A percentile compares a stretch with the other conserved stretches of the same genome.
These are phyloP conservation scores for Globisporangium alternatum DNA, from an alignment of 352 stramenopile genomes.

Conservation along the genomic window DNA sequence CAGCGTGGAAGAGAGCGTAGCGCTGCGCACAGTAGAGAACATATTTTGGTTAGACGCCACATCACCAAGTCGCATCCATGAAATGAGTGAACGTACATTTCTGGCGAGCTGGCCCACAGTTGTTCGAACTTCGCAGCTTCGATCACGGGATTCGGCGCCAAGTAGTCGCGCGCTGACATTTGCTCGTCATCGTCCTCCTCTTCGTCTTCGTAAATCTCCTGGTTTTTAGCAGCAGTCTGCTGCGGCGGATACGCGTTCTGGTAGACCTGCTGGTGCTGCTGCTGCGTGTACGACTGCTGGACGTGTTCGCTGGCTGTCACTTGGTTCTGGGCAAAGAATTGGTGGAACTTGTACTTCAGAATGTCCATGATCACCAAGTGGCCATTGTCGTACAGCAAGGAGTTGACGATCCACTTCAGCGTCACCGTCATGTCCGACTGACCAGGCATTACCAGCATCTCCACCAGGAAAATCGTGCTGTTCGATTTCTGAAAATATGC, in stretches of 20 bases:
- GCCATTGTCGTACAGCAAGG: constrained; percentile 80
- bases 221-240: constrained; percentile 9
- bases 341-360: constrained; percentile 64
- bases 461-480: constrained; percentile 77
- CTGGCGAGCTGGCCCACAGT: constrained; percentile 59
- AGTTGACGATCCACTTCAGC: constrained; percentile 89
- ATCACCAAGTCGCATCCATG: background rate
- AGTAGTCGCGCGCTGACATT: constrained; percentile 68
- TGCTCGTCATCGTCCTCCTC: constrained; percentile 43
- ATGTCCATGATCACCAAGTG: constrained; percentile 82
- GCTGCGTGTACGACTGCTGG: constrained; percentile 11
- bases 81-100: constrained; percentile 57
- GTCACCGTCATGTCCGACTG: constrained; percentile 79
- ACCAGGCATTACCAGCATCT: constrained; percentile 76
- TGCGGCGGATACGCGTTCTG: constrained; percentile 13
- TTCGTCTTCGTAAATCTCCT: constrained; percentile 29
- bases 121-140: constrained; percentile 80
- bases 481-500: constrained; percentile 46
- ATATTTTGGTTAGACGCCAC: background rate
- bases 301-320: constrained; percentile 16
- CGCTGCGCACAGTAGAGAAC: constrained; percentile 27
- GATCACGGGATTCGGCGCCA: constrained; percentile 54
- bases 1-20: constrained; percentile 43
- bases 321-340: constrained; percentile 51
- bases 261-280: constrained; percentile 20